These are phyloP conservation scores for Tetracladium setigerum DNA, from an alignment of 495 filamentous ascomycete genomes.

Conservation along the genomic window DNA sequence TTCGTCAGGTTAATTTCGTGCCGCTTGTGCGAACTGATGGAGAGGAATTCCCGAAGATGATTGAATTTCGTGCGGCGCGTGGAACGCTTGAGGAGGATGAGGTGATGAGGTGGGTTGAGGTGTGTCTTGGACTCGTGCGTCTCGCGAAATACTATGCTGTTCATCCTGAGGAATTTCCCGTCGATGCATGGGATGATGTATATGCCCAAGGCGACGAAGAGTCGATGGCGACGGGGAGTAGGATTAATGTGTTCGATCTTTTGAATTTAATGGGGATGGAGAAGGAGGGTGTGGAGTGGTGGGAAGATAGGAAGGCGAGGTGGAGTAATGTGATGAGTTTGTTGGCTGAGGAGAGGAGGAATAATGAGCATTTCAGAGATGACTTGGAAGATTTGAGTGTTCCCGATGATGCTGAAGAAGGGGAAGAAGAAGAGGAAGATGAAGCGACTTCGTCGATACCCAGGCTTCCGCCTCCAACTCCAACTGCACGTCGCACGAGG, in stretches of 20 bases:
- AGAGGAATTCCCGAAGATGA: neutral
- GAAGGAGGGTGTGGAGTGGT: slow-evolving; percentile 4
- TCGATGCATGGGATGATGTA: neutral
- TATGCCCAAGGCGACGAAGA: neutral
- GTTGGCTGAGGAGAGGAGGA: slow-evolving; percentile 6
- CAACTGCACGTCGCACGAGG: too few relatives aligned
- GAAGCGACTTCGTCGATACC: too few relatives aligned
- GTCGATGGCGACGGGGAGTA: too few relatives aligned
- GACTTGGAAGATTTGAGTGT: too few relatives aligned
- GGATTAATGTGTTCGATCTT: slow-evolving; percentile 5
- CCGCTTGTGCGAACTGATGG: neutral
- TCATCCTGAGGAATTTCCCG: neutral
- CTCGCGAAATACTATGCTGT: slow-evolving; percentile 4
- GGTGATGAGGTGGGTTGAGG: slow-evolving; percentile 7
- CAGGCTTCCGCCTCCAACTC: too few relatives aligned
- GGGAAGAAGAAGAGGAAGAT: too few relatives aligned
- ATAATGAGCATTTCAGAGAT: too few relatives aligned
- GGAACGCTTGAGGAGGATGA: neutral
- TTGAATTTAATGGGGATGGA: slow-evolving; percentile 11
- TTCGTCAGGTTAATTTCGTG: slow-evolving; percentile 9
- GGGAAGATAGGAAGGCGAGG: neutral
- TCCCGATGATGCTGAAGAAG: too few relatives aligned
- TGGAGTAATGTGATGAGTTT: neutral
- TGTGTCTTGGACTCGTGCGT: slow-evolving; percentile 6
- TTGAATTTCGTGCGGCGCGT: slow-evolving; percentile 15